phyloP scores from a whole-genome alignment of 345 rosid genomes.

The Fremontodendron californicum region DNA sequence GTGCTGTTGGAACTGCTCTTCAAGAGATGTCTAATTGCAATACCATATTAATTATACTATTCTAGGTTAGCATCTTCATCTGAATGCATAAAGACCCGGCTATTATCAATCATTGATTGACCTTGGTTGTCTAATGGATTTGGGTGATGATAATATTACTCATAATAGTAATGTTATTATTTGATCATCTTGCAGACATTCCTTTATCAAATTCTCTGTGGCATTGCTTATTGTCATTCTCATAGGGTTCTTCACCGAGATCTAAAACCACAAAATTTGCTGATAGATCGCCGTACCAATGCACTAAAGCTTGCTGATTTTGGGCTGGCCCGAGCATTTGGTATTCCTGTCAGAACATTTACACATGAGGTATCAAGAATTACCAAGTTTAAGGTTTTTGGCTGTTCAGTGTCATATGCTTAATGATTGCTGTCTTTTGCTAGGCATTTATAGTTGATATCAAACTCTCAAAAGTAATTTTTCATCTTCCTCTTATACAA shows the following conservation, averaged over 20 bases:
- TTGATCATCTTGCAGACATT: conserved; percentile 56
- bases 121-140: conserved; percentile 4
- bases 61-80: neutral
- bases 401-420: conserved; percentile 7
- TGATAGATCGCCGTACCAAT: conserved; percentile 89
- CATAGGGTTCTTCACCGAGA: conserved; percentile 99
- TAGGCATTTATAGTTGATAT: neutral
- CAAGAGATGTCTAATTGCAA: neutral
- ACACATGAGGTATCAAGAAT: conserved; percentile 77
- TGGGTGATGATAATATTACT: conserved; percentile 3
- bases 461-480: neutral
- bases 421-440: neutral
- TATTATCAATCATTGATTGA: neutral
- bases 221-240: conserved; percentile 96
- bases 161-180: neutral
- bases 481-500: neutral
- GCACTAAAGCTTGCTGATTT: conserved; percentile 97
- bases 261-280: conserved; percentile 93
- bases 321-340: conserved; percentile 97
- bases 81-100: neutral
- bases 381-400: neutral
- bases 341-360: conserved; percentile 97
- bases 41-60: neutral
- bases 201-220: conserved; percentile 92
- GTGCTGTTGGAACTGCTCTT: neutral